These are phyloP conservation scores for Coix lacrymajobi DNA, from an alignment of 176 grass and related monocot species.

Conservation along the genomic window DNA sequence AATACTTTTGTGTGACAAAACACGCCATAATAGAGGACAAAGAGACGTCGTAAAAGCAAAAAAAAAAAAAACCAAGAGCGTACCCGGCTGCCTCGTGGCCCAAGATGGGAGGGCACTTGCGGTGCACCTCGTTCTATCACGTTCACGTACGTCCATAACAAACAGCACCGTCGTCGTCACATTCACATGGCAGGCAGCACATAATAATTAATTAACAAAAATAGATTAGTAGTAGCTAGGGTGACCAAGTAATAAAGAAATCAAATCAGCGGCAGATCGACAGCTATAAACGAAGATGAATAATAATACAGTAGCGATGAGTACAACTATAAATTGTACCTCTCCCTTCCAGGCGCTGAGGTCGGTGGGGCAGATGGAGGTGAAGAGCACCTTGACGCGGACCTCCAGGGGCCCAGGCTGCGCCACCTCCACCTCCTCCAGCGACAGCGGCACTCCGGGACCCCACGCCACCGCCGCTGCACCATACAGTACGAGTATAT, in stretches of 20 bases:
- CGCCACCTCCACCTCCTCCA: conserved; percentile 74
- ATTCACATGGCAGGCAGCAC: neutral
- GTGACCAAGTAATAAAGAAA: neutral
- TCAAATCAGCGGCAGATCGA: no score
- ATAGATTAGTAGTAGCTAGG: neutral
- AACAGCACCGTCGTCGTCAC: neutral
- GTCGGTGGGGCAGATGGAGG: conserved; percentile 92
- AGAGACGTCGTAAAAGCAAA: no score
- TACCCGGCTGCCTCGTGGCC: conserved; percentile 94
- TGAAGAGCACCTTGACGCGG: conserved; percentile 71
- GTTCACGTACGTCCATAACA: neutral
- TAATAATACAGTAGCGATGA: no score
- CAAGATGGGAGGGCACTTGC: conserved; percentile 71
- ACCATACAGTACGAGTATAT: no score
- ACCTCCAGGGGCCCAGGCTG: conserved; percentile 72
- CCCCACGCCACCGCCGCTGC: conserved; percentile 81
- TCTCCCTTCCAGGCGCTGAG: conserved; percentile 84
- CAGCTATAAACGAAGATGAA: no score
- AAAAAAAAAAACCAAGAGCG: no score
- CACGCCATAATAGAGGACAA: no score
- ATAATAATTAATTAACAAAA: neutral
- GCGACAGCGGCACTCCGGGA: conserved; percentile 54
- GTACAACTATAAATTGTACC: no score
- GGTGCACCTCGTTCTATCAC: conserved; percentile 74
- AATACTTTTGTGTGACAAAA: no score